phyloP scores from a whole-genome alignment of 371 early-diverging fungal species.

The Mucor irregularis region DNA sequence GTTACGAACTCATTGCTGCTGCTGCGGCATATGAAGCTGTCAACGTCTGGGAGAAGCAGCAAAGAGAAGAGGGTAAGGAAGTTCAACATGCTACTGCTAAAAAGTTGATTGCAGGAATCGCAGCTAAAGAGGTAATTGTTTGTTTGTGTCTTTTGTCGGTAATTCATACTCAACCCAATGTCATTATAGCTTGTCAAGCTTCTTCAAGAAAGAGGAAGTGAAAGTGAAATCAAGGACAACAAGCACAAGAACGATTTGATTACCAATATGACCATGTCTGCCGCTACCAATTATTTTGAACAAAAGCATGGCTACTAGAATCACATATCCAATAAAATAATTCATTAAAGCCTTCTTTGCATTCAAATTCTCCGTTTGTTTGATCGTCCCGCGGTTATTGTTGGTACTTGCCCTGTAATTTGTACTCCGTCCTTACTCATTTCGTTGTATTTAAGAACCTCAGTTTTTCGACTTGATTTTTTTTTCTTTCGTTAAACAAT shows the following conservation, averaged over 20 bases:
- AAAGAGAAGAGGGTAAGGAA: slow-evolving; percentile 26
- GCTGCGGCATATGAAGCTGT: slow-evolving; percentile 58
- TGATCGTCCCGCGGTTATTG: not conserved
- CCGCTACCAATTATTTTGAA: slow-evolving; percentile 40
- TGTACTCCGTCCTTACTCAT: not conserved
- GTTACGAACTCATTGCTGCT: slow-evolving; percentile 54
- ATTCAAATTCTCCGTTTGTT: not conserved
- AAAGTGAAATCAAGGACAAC: slow-evolving; percentile 25
- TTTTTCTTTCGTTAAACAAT: not conserved
- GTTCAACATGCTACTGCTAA: slow-evolving; percentile 44
- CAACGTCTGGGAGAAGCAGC: slow-evolving; percentile 41
- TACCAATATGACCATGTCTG: slow-evolving; percentile 36
- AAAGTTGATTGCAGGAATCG: slow-evolving; percentile 45
- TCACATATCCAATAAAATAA: not conserved
- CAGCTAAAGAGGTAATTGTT: slow-evolving; percentile 41
- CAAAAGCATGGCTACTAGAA: slow-evolving; percentile 30
- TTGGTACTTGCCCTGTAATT: not conserved
- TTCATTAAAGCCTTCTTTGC: not conserved
- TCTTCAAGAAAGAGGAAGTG: slow-evolving; percentile 26
- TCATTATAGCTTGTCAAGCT: slow-evolving; percentile 35
- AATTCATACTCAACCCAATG: not conserved
- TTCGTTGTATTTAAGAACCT: not conserved
- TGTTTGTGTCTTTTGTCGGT: not conserved
- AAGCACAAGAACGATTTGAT: slow-evolving; percentile 26
- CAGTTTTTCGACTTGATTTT: not conserved